phyloP scores from a whole-genome alignment of 371 early-diverging fungal species.

The Mucor velutinosus region DNA sequence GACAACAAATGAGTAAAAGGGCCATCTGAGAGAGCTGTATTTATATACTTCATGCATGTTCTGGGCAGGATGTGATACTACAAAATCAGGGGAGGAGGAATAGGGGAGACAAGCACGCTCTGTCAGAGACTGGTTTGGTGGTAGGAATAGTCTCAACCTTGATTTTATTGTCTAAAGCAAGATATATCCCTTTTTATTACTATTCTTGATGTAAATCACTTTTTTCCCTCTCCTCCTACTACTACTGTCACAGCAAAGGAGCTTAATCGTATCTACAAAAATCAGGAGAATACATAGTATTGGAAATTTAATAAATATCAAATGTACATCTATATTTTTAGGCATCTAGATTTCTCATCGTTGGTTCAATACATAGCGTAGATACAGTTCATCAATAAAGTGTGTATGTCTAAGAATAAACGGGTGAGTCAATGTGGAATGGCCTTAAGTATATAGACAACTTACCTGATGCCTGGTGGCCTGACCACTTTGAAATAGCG shows the following conservation, averaged over 20 bases:
- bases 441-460: neutral
- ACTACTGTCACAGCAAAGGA: neutral
- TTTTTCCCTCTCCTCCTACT: neutral
- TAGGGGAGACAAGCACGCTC: neutral
- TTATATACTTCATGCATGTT: neutral
- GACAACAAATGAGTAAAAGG: neutral
- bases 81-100: neutral
- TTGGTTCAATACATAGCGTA: slow-evolving; percentile 55
- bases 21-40: neutral
- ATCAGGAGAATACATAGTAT: neutral
- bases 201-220: neutral
- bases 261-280: neutral
- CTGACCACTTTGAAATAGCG: slow-evolving; percentile 62
- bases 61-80: neutral
- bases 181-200: neutral
- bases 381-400: slow-evolving; percentile 66
- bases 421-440: neutral
- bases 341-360: neutral
- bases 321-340: neutral
- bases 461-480: slow-evolving; percentile 69
- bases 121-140: neutral
- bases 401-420: slow-evolving; percentile 53
- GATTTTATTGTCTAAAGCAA: neutral
- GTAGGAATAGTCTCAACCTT: neutral
- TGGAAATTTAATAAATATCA: neutral